phyloP scores from a whole-genome alignment of 2,329 filamentous ascomycete genomes.

The Pseudogymnoascus sp. region DNA sequence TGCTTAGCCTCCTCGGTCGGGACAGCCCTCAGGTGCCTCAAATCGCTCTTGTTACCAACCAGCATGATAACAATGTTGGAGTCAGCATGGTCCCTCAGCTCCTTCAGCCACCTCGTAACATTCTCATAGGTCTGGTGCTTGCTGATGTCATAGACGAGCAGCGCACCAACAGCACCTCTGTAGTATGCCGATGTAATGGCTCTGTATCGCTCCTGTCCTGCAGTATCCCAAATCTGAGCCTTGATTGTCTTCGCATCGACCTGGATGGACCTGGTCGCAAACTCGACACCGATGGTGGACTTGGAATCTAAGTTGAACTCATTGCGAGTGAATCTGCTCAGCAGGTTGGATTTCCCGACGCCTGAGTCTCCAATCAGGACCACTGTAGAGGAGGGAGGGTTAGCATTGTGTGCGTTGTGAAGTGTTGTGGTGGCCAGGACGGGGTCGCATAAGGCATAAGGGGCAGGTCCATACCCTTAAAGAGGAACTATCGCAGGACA shows the following conservation, averaged over 20 bases:
- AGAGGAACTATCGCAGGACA: slow-evolving; percentile 67
- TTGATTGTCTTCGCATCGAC: slow-evolving; percentile 99
- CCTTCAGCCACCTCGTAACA: slow-evolving; percentile 97
- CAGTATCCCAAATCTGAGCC: slow-evolving; percentile 99
- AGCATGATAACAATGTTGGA: slow-evolving; percentile 99
- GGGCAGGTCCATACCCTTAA: slow-evolving; percentile 55
- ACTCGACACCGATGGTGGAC: slow-evolving; percentile 99
- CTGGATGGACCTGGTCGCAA: slow-evolving; percentile 96
- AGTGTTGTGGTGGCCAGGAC: neutral
- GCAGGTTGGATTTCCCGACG: slow-evolving; percentile 98
- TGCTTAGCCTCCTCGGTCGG: slow-evolving; percentile 96
- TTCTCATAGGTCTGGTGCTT: slow-evolving; percentile 99
- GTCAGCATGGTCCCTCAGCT: slow-evolving; percentile 94
- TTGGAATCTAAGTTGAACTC: slow-evolving; percentile 99
- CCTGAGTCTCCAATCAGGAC: slow-evolving; percentile 98
- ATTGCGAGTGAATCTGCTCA: slow-evolving; percentile 98
- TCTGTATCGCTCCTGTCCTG: slow-evolving; percentile 96
- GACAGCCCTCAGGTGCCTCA: slow-evolving; percentile 93
- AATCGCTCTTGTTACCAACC: slow-evolving; percentile 99
- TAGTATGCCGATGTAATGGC: slow-evolving; percentile 99
- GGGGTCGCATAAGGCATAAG: slow-evolving; percentile 14
- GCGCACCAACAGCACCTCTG: slow-evolving; percentile 89
- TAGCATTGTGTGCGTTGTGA: slow-evolving; percentile 26
- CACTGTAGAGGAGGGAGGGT: slow-evolving; percentile 45
- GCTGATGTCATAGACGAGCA: slow-evolving; percentile 99